Evolutionary conservation across 495 filamentous ascomycete genomes (phyloP), one percentile per base, ranked within the genome.

Genomic region (Aspergillus hancockii): DNA sequence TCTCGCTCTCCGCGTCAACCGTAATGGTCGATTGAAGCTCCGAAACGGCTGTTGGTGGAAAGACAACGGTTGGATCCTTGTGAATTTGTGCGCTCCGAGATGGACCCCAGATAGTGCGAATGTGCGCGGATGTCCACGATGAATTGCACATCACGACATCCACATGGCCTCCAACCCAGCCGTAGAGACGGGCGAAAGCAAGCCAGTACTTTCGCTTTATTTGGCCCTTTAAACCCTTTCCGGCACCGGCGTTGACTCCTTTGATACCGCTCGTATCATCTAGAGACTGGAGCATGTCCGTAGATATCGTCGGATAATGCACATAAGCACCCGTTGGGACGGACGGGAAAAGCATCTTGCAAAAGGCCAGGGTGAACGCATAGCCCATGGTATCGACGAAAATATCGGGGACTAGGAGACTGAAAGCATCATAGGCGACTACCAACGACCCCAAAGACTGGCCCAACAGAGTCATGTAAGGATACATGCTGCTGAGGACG

Each of bases 311-410:
- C 7, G 94, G 94, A 69, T 97, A 98, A 72, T 98, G 94, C 2
- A 98, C 93, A 67, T 98, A 98, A 14, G 94, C 94, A 34, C 82
- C 91, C 2, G 91, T 95, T 4, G 95, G 92, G 19, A 97, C 85
- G 14, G 75, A 69, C 1, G 82, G 88, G 74, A 98, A 97, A 21
- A 97, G 81, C 47, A 87, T 81, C 66, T 93, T 95, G 74, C 81
- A 87, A 13, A 96, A 75, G 5, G 89, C 90, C 12, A 96, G 80
- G 2, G 90, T 82, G 71, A 98, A 98, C 21, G 93, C 91, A 71
- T 98, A 98, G 63, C 94, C 94, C 93, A 98, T 97, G 7, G 94
- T 98, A 68, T 98, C 94, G 64, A 98, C 81, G 63, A 97, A 96
- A 52, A 98, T 83, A 68, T 98, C 95, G 0, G 94, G 95, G 1